A percentile compares a stretch with the other conserved stretches of the same genome.
Evolutionary conservation across 2,329 filamentous ascomycete species (phyloP).

Genomic region (Venturia effusa): DNA sequence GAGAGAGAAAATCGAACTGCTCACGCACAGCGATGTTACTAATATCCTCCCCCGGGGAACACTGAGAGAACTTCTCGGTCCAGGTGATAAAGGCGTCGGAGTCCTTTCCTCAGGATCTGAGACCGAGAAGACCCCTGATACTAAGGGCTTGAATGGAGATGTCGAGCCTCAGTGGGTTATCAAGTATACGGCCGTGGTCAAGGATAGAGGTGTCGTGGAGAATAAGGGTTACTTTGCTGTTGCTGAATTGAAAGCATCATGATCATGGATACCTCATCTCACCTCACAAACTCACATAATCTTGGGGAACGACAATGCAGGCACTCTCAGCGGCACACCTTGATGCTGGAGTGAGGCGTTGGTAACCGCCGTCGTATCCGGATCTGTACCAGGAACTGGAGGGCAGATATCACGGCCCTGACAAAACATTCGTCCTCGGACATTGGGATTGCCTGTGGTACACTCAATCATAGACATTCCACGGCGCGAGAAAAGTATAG

Average conservation of each 20-base stretch:
- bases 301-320: neutral
- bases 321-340: neutral
- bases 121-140: constrained; percentile 31
- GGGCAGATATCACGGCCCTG: neutral
- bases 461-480: neutral
- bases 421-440: neutral
- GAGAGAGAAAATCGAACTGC: constrained; percentile 67
- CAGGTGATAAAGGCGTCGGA: constrained; percentile 59
- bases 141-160: constrained; percentile 59
- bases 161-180: constrained; percentile 87
- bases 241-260: constrained; percentile 50
- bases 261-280: neutral
- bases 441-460: too few relatives aligned
- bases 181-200: constrained; percentile 93
- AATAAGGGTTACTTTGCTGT: constrained; percentile 96
- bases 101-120: constrained; percentile 54
- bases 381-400: neutral
- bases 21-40: constrained; percentile 90
- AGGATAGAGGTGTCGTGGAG: constrained; percentile 89
- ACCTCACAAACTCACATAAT: neutral
- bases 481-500: neutral
- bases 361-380: neutral
- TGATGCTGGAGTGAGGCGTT: neutral
- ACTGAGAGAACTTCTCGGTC: constrained; percentile 69
- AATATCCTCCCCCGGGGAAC: constrained; percentile 83